phyloP scores from a whole-genome alignment of 1,284 basidiomycete species.

The Omphalotus olearius region DNA sequence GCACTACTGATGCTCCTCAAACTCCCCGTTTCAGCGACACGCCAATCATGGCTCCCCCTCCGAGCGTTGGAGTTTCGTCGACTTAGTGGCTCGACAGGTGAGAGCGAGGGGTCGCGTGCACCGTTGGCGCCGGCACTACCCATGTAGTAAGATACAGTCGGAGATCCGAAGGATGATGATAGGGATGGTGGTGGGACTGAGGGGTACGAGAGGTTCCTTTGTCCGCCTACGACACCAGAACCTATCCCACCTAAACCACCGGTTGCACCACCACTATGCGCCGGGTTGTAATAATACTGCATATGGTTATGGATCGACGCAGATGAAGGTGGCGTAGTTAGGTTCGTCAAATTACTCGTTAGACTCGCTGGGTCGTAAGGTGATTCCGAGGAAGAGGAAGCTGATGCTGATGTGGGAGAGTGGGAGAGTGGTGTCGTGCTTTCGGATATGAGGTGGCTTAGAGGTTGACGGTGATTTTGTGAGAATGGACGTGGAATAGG shows the following conservation, averaged over 20 bases:
- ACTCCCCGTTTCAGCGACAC: conserved; percentile 37
- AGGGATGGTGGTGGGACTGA: conserved; percentile 67
- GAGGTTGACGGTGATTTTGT: conserved; percentile 44
- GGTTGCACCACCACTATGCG: neutral
- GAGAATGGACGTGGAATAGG: conserved; percentile 67
- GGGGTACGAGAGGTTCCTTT: conserved; percentile 48
- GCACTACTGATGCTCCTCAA: conserved; percentile 33
- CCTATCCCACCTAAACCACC: neutral
- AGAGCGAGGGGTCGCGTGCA: conserved; percentile 37
- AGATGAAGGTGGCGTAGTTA: conserved; percentile 66
- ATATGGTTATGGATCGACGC: conserved; percentile 38
- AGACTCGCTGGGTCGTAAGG: conserved; percentile 53
- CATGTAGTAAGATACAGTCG: conserved; percentile 44
- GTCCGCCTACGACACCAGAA: conserved; percentile 23
- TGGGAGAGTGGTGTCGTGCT: conserved; percentile 55
- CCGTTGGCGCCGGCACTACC: conserved; percentile 15
- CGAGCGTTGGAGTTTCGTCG: conserved; percentile 42
- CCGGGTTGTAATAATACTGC: conserved; percentile 20
- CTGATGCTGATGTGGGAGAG: conserved; percentile 32
- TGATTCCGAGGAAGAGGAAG: conserved; percentile 34
- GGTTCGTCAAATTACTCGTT: conserved; percentile 51
- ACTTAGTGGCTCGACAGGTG: conserved; percentile 48
- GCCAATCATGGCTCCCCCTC: conserved; percentile 35
- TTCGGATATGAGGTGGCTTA: conserved; percentile 37
- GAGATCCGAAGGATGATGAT: conserved; percentile 64